These are phyloP conservation scores for Lithospermum erythrorhizon DNA, from an alignment of 257 asterid species.

Conservation along the genomic window DNA sequence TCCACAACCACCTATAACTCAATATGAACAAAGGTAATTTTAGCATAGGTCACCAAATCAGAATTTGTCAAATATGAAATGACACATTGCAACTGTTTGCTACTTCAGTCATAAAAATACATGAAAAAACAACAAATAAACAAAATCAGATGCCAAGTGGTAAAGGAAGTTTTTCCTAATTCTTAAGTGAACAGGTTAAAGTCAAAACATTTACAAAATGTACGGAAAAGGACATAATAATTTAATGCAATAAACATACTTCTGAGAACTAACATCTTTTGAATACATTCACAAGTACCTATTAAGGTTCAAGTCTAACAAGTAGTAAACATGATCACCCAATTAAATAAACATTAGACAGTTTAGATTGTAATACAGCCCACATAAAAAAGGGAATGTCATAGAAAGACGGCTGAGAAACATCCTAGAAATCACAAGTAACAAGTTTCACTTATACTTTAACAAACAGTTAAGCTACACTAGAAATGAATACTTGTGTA, in stretches of 20 bases:
- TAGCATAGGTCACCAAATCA: not conserved
- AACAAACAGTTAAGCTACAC: not conserved
- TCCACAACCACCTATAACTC: conserved; percentile 72
- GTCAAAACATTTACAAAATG: not conserved
- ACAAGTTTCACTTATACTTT: not conserved
- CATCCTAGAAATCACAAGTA: not conserved
- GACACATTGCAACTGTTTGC: not conserved
- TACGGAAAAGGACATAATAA: not conserved
- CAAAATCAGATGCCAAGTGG: not conserved
- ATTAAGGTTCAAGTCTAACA: no score
- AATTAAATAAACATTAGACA: not conserved
- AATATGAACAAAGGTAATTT: not conserved
- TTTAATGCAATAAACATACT: not conserved
- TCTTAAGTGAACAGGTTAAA: not conserved
- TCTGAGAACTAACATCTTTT: not conserved
- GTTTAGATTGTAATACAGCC: no score
- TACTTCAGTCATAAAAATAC: not conserved
- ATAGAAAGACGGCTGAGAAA: no score
- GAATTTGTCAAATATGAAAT: not conserved
- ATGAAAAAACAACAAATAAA: not conserved
- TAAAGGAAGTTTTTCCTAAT: not conserved
- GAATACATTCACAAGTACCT: not conserved
- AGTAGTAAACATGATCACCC: not conserved
- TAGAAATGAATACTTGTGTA: conserved; percentile 56
- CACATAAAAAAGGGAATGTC: no score